Base-by-base conservation (phyloP, 148 eudicot species). In the Fagopyrum tataricum region DNA sequence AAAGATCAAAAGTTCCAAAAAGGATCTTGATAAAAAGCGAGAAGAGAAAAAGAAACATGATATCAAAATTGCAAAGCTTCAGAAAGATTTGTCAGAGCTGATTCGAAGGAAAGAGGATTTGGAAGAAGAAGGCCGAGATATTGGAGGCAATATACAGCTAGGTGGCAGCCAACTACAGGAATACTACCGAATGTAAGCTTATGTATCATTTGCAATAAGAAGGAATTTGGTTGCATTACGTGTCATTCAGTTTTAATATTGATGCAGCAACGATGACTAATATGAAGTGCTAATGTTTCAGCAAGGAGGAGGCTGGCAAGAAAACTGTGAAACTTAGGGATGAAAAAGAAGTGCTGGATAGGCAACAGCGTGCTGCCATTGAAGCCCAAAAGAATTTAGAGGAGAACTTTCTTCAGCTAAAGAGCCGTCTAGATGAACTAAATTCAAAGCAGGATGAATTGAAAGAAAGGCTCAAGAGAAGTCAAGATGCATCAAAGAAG, bases 261-360 rank as follows among this genome's bases (percentile, higher is more conserved):
- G 11, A 55, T 74, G 23, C 11, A 55, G 43, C 69, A 64, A 64
- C 37, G 44, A 12, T 64, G 44, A 64, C 21, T 12, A 39, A 12
- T 5, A 64, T 15, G 44, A 64, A n/a, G 18, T 70, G 53, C 61
- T 81, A 79, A 82, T 77, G 48, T 81, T 88, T 79, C 87, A 95
- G 99, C 75, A 95, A 95, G 84, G 96, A 95, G 82, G 90, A 88
- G 79, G 99, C 96, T 71, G 97, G 96, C 56, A 90, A 76, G 87
- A 88, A 83, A 86, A 95, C 97, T 74, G 87, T 89, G 41, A 86
- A 88, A 73, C 75, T 92, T 77, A 92, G 85, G 80, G 97, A 90
- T 78, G 97, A 95, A 86, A 92, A 90, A 72, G 99, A 95, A 76
- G 94, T 88, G 52, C 85, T 80, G 53, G 99, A 95, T 86, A 84